Conservation (phyloP, 495 filamentous ascomycete species). For the Podospora bellae-mahoneyi region DNA sequence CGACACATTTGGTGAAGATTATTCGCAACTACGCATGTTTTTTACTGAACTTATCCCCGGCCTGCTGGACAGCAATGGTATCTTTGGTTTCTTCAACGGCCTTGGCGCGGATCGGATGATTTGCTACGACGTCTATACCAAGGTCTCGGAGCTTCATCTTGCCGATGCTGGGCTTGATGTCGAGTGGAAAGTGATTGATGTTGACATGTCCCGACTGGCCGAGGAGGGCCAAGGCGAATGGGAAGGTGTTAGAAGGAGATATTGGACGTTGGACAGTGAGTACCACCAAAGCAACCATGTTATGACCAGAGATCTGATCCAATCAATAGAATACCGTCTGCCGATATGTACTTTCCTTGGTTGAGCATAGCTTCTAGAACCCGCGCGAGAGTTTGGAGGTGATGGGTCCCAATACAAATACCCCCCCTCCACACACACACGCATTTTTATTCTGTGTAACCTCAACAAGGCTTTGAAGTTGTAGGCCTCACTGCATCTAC, state of each 20-base stretch:
- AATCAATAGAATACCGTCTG: slow-evolving; percentile 43
- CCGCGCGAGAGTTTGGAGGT: not conserved
- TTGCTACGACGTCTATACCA: slow-evolving; percentile 93
- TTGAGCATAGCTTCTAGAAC: slow-evolving; percentile 25
- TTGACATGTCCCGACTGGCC: slow-evolving; percentile 55
- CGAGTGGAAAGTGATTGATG: slow-evolving; percentile 73
- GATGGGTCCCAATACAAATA: slow-evolving; percentile 24
- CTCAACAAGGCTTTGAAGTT: not conserved
- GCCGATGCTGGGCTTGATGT: slow-evolving; percentile 88
- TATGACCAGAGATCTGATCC: not conserved
- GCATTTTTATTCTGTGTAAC: not conserved
- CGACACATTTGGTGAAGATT: slow-evolving; percentile 95
- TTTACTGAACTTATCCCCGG: slow-evolving; percentile 83
- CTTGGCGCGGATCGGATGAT: slow-evolving; percentile 88
- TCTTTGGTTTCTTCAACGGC: slow-evolving; percentile 93
- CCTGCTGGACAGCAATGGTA: slow-evolving; percentile 66
- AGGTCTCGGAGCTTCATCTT: slow-evolving; percentile 88
- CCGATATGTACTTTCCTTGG: slow-evolving; percentile 59
- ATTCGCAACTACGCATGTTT: slow-evolving; percentile 77
- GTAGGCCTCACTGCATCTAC: slow-evolving; percentile 26
- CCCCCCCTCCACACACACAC: not conserved
- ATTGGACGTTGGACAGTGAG: slow-evolving; percentile 77
- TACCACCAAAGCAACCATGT: slow-evolving; percentile 10
- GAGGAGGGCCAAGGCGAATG: slow-evolving; percentile 62
- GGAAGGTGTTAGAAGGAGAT: slow-evolving; percentile 80